Percentiles rank a stretch among this genome's conserved stretches.
phyloP scores from a whole-genome alignment of 2,329 filamentous ascomycete genomes.

The Drechslerella coelobrocha region DNA sequence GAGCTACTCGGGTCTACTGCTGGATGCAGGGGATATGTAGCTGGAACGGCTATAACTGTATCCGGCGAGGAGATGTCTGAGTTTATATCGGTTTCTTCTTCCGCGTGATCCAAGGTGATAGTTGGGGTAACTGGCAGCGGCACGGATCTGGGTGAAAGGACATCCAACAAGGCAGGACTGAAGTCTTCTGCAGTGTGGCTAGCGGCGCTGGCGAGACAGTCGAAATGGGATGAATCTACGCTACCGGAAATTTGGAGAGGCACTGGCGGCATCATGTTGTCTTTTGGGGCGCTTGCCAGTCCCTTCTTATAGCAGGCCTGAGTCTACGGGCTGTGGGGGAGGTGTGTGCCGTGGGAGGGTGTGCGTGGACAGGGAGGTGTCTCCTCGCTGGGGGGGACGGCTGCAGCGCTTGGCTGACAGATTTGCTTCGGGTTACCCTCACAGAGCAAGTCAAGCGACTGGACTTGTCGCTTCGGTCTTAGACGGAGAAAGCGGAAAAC shows the following conservation, averaged over 20 bases:
- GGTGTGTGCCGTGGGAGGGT: slow-evolving; percentile 23
- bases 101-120: slow-evolving; percentile 30
- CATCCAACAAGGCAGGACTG: slow-evolving; percentile 17
- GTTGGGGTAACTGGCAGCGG: slow-evolving; percentile 42
- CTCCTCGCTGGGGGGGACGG: slow-evolving; percentile 13
- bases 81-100: slow-evolving; percentile 29
- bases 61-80: slow-evolving; percentile 36
- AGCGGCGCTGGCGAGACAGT: slow-evolving; percentile 2
- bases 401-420: slow-evolving; percentile 39
- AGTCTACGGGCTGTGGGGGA: slow-evolving; percentile 27
- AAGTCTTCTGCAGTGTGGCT: slow-evolving; percentile 11
- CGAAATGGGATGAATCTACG: neutral
- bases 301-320: slow-evolving; percentile 48
- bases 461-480: slow-evolving; percentile 45
- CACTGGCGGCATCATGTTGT: slow-evolving; percentile 49
- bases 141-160: slow-evolving; percentile 44
- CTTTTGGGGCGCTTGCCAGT: slow-evolving; percentile 35
- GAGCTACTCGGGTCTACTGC: too few relatives aligned
- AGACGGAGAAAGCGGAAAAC: slow-evolving; percentile 44
- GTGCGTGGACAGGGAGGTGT: slow-evolving; percentile 3
- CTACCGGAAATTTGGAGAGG: slow-evolving; percentile 31
- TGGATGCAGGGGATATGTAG: slow-evolving; percentile 8
- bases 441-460: slow-evolving; percentile 20
- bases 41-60: slow-evolving; percentile 33
- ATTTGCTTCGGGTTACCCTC: slow-evolving; percentile 37